Evolutionary conservation across 2,329 filamentous ascomycete genomes (phyloP).

Genomic region (Trichophyton rubrum): DNA sequence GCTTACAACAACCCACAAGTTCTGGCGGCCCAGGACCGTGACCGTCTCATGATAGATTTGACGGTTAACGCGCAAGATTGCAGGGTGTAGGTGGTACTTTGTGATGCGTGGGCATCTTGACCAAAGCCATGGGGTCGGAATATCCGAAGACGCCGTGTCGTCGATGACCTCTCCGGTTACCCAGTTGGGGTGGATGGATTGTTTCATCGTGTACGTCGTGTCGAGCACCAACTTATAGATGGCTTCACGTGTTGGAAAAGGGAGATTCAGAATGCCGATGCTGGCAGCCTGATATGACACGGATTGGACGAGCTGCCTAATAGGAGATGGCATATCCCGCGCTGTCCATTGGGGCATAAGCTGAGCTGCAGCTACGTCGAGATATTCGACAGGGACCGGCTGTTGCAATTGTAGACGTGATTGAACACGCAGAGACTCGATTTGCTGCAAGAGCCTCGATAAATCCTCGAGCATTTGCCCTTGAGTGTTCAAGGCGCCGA

Average conservation of each 20-base stretch:
- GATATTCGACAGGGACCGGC: no score
- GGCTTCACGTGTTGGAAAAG: neutral
- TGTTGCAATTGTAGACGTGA: no score
- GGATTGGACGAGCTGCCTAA: neutral
- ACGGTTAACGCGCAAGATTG: neutral
- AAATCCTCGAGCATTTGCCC: no score
- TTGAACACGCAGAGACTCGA: no score
- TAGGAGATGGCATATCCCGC: no score
- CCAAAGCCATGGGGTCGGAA: neutral
- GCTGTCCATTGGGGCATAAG: no score
- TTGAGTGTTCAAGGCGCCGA: no score
- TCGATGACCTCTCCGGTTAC: neutral
- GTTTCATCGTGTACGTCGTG: neutral
- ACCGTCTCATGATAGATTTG: neutral
- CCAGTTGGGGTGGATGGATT: neutral
- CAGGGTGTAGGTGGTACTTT: neutral
- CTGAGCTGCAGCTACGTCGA: no score
- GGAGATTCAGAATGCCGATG: neutral
- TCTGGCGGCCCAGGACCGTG: neutral
- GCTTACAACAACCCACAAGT: neutral
- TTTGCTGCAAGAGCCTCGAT: no score
- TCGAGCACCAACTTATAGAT: neutral
- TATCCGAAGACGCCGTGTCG: neutral
- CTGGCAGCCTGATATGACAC: neutral
- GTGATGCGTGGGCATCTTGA: conserved; percentile 1